Evolutionary conservation across 73 alveolate genomes (phyloP), one percentile per base, ranked within the genome.

Genomic region (Effrenium voratum): DNA sequence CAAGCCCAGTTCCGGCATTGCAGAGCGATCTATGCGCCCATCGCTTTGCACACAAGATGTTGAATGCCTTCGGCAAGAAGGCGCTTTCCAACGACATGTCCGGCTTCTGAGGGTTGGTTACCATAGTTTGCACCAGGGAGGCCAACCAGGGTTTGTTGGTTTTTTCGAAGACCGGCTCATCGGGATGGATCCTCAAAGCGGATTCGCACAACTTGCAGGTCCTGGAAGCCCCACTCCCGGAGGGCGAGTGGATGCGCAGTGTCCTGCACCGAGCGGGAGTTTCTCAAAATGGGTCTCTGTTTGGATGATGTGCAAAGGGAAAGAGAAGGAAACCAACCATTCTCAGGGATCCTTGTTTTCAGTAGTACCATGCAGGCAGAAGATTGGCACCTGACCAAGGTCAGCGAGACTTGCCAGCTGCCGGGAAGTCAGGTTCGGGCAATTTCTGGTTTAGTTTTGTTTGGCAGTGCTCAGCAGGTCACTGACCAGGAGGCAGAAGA

Each of bases 181-280:
- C 32, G 44, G 5, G 0, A n/a, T 1, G 72, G 34, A 24, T 32
- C 19, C 72, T 32, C 30, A 1, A 26, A 0, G 1, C 32, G 6
- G 4, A 32, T 13, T 13, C 72, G 19, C 19, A 13, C 32, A 55
- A 19, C 63, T 45, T 10, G 34, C 32, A 90, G 97, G 97, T 75
- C 28, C 30, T 90, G 76, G 97, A 66, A 16, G 86, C 55, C 5
- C 59, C 87, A 28, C 30, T 70, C 5, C 87, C 97, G 24, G 97
- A 90, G 22, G 97, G 85, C 22, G 97, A 90, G 45, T 90, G 97
- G 97, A 70, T 70, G 87, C 97, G 97, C 43, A 44, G 52, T n/a
- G 97, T 55, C 63, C 12, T 30, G 28, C 34, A 47, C 94, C 55
- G 43, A 84, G 44, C 44, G 38, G 86, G 44, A n/a, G n/a, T n/a